Evolutionary conservation across 768 basidiomycete genomes (phyloP), one percentile per base, ranked within the genome.

Genomic region (Crucibulum laeve): DNA sequence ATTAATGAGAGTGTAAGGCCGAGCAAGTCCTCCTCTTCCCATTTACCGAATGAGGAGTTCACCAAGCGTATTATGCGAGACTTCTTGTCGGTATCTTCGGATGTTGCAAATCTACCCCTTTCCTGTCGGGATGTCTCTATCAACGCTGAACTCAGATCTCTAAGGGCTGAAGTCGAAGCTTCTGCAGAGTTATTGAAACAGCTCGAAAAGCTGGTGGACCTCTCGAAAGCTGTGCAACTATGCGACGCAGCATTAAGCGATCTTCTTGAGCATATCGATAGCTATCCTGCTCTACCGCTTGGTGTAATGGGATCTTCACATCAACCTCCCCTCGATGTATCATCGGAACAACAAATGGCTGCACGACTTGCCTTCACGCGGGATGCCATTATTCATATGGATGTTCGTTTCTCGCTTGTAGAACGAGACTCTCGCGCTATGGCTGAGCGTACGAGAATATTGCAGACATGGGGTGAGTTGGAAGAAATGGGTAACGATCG

Each of bases 181-280:
- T 74, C 80, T 28, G 57, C 61, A 34, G 63, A 67, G 2, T 55
- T 80, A 36, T 60, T 88, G 54, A 63, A 69, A 24, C 72, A 70
- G 34, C 58, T 89, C 19, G 64, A 74, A 40, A 63, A 62, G 26
- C 64, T 93, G n/a, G 76, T 73, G 7, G 63, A 68, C n/a, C 64
- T 91, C 38, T 61, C 70, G 4, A 62, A 69, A 17, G 55, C 67
- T 25, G 59, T 84, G 6, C 69, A 69, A 21, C 56, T 58, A 15
- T 90, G 87, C 51, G 91, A 94, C 57, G 65, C 70, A n/a, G 78
- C 82, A 17, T 69, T 92, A 34, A 93, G 91, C 53, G 88, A 92
- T 59, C 69, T 93, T 4, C 67, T 94, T 36, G 87, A 91, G 54
- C 87, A 91, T 54, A 72, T 91, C 42, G 91, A 94, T 58, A 89